Conservation (phyloP, 176 grass and related monocot genomes). For the Raddia distichophylla region DNA sequence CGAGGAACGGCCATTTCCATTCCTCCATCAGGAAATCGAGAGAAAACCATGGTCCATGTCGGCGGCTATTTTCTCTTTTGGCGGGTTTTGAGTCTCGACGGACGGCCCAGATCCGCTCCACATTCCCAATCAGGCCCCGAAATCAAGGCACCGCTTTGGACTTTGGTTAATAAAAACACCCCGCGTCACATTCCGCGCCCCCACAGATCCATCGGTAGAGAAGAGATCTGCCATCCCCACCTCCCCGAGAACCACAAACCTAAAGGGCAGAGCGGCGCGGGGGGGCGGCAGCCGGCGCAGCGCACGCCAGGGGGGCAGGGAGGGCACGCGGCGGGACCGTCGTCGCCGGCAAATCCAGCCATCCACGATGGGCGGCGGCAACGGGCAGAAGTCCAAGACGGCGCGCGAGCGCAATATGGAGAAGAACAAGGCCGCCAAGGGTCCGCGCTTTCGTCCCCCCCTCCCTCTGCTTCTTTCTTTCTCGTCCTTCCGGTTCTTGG, state of each 20-base stretch:
- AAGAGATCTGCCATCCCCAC: conserved; percentile 11
- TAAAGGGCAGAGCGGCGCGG: conserved; percentile 11
- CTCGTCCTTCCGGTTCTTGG: not conserved
- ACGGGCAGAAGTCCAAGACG: conserved; percentile 62
- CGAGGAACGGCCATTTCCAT: too few species aligned
- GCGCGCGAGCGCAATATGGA: conserved; percentile 54
- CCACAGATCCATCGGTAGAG: not conserved
- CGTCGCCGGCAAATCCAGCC: not conserved
- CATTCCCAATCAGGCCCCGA: not conserved
- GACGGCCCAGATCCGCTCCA: not conserved
- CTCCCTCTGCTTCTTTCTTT: too few species aligned
- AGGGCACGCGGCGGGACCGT: not conserved
- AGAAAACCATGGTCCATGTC: not conserved
- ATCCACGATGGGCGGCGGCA: conserved; percentile 57
- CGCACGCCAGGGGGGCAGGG: not conserved
- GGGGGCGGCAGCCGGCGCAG: not conserved
- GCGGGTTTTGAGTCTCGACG: not conserved
- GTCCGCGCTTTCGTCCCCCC: not conserved
- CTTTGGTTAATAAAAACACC: not conserved
- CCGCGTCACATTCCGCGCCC: not conserved
- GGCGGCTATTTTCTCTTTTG: not conserved
- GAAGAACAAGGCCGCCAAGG: conserved; percentile 60
- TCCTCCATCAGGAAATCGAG: too few species aligned
- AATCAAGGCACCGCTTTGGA: not conserved
- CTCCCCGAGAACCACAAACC: conserved; percentile 24